Evolutionary conservation across 805 yeast genomes (phyloP), one percentile per base, ranked within the genome.

Genomic region (Candida ficus): DNA sequence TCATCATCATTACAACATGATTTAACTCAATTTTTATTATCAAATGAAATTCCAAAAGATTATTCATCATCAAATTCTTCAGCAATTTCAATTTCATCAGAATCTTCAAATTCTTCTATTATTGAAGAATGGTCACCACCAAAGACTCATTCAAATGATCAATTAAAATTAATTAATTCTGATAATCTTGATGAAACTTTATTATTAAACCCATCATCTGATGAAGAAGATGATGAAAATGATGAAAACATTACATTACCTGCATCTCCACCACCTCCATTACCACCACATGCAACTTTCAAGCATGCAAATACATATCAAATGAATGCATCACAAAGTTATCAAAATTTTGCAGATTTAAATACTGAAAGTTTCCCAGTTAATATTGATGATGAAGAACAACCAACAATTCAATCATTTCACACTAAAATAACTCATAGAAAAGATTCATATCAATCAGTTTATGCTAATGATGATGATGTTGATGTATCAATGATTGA

Each of bases 401-500:
- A 33, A 9, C 34, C 34, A 4, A 31, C 23, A 12, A 20, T 34
- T 13, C 43, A 39, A 6, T 36, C 34, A 16, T 42, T 47, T 18
- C 32, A 32, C 14, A 42, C 44, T 3, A 43, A 36, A 9, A 33
- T 43, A 2, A 31, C 47, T 23, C 52, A 59, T 35, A 54, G 71
- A 38, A 66, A 66, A 41, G 67, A 62, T 37, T 66, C 71, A 2
- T 62, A 63, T 38, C 67, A 64, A 40, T 65, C 70, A 2, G 65
- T 66, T 5, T 64, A 66, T 44, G 66, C 64, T 50, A 52, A 50
- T 38, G 62, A 56, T 13, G 52, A 52, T 7, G 65, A 55, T 7
- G 48, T 48, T 5, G 46, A 46, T 35, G 86, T 83, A 50, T 87
- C 88, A 10, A 57, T 60, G 12, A 58, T 67, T 6, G 57, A 70